Percentiles rank a stretch among this genome's conserved stretches.
phyloP scores from a whole-genome alignment of 495 filamentous ascomycete genomes.

The Penicillium alfredii region DNA sequence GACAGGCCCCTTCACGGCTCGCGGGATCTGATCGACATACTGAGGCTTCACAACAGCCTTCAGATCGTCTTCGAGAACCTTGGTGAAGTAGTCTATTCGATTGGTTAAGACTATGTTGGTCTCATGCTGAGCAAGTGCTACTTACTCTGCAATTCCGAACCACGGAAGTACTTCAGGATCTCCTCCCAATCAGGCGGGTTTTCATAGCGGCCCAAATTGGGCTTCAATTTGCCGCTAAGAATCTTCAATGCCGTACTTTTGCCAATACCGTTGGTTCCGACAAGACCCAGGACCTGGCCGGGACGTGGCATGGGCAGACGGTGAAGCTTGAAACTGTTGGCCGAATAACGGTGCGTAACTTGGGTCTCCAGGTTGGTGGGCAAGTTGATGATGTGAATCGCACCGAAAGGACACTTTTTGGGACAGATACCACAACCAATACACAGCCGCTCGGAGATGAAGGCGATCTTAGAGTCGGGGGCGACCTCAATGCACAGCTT shows the following conservation, averaged over 20 bases:
- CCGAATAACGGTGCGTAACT: conserved; percentile 96
- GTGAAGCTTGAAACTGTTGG: conserved; percentile 99
- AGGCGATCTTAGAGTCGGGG: conserved; percentile 87
- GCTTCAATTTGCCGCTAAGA: conserved; percentile 95
- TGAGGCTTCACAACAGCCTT: conserved; percentile 98
- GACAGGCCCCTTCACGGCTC: conserved; percentile 73
- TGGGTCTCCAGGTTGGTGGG: conserved; percentile 97
- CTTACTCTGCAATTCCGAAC: conserved; percentile 93
- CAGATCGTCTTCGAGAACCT: conserved; percentile 89
- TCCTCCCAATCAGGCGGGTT: conserved; percentile 99
- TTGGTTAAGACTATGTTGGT: no score
- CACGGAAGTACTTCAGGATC: conserved; percentile 95
- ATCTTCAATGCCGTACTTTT: conserved; percentile 99
- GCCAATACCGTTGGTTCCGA: conserved; percentile 98
- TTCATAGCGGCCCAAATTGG: conserved; percentile 89
- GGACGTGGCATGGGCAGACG: conserved; percentile 90
- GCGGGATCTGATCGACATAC: conserved; percentile 96
- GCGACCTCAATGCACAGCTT: conserved; percentile 96
- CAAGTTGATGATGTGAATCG: conserved; percentile 98
- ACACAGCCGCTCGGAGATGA: conserved; percentile 91
- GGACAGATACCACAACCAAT: conserved; percentile 99
- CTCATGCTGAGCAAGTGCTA: no score
- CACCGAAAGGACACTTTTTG: conserved; percentile 98
- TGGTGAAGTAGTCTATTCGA: conserved; percentile 87
- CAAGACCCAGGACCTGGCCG: conserved; percentile 92